Conservation (phyloP, 2,329 filamentous ascomycete species). For the Talaromyces sp. region DNA sequence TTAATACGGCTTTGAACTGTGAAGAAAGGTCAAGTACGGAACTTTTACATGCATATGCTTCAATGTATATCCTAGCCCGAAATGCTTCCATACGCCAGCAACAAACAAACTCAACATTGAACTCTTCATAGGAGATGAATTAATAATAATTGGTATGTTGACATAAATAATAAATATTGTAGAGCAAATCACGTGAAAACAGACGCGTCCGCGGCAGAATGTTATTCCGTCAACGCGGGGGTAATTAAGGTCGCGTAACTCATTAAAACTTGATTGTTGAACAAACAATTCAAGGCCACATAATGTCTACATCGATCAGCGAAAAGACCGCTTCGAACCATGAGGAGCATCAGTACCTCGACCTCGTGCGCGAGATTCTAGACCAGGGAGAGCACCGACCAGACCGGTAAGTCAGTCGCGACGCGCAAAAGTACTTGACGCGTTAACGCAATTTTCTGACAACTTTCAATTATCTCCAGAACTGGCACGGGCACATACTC, state of each 20-base stretch:
- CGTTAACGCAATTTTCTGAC: background rate
- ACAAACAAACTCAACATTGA: too few species aligned
- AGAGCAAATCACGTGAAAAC: background rate
- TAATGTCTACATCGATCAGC: background rate
- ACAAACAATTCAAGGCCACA: background rate
- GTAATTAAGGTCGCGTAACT: background rate
- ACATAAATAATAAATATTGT: background rate
- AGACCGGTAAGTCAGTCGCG: slow-evolving; percentile 58
- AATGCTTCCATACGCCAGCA: too few species aligned
- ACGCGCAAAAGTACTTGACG: background rate
- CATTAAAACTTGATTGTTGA: background rate
- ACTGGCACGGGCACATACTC: slow-evolving; percentile 92
- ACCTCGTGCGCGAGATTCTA: slow-evolving; percentile 82
- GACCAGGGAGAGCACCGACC: slow-evolving; percentile 79
- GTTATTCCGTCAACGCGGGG: background rate
- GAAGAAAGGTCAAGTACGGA: background rate
- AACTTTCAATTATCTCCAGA: slow-evolving; percentile 37
- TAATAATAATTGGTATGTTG: too few species aligned
- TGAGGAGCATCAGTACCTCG: slow-evolving; percentile 91
- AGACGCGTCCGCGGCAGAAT: background rate
- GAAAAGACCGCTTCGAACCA: slow-evolving; percentile 40
- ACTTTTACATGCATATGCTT: background rate
- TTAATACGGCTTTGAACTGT: background rate
- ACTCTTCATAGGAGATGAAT: too few species aligned
- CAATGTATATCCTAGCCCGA: background rate